Percentiles rank a stretch among this genome's conserved stretches.
phyloP scores from a whole-genome alignment of 2,329 filamentous ascomycete species.

The Cladophialophora carrionii region DNA sequence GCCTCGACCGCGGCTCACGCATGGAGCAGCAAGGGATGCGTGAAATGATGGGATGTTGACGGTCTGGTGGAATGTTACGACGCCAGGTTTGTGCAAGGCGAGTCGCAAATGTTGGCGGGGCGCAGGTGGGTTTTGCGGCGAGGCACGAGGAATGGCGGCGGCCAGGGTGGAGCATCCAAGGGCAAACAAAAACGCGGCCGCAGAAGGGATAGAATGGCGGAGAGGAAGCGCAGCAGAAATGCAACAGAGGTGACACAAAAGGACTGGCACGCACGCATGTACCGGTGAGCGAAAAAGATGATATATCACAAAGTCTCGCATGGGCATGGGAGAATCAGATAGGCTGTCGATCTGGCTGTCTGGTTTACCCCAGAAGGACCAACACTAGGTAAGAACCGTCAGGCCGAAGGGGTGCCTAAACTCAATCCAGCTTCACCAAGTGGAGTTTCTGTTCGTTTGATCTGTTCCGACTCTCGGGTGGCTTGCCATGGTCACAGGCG shows the following conservation, averaged over 20 bases:
- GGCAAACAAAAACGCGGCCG: slow-evolving; percentile 11
- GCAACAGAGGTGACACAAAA: slow-evolving; percentile 25
- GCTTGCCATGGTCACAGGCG: slow-evolving; percentile 6
- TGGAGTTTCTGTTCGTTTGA: slow-evolving; percentile 4
- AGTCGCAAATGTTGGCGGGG: slow-evolving; percentile 32
- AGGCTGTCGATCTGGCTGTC: slow-evolving; percentile 10
- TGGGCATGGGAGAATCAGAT: background rate
- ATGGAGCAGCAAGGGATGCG: slow-evolving; percentile 39
- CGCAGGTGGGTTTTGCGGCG: slow-evolving; percentile 30
- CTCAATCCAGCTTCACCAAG: slow-evolving; percentile 1
- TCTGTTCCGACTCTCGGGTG: background rate
- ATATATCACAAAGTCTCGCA: slow-evolving; percentile 25
- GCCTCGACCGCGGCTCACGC: slow-evolving; percentile 34
- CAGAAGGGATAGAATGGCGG: slow-evolving; percentile 7
- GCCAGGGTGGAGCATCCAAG: slow-evolving; percentile 14
- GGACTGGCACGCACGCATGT: slow-evolving; percentile 21
- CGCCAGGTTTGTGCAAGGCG: slow-evolving; percentile 37
- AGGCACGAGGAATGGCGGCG: slow-evolving; percentile 23
- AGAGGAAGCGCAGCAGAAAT: background rate
- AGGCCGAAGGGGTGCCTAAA: slow-evolving; percentile 5
- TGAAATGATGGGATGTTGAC: slow-evolving; percentile 41
- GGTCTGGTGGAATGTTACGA: slow-evolving; percentile 37
- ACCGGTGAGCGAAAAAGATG: slow-evolving; percentile 30
- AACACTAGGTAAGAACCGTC: slow-evolving; percentile 5
- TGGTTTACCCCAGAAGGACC: background rate